A percentile compares a stretch with the other conserved stretches of the same genome.
phyloP scores from a whole-genome alignment of 106 monocot species.

The Dendrobium chrysotoxum region DNA sequence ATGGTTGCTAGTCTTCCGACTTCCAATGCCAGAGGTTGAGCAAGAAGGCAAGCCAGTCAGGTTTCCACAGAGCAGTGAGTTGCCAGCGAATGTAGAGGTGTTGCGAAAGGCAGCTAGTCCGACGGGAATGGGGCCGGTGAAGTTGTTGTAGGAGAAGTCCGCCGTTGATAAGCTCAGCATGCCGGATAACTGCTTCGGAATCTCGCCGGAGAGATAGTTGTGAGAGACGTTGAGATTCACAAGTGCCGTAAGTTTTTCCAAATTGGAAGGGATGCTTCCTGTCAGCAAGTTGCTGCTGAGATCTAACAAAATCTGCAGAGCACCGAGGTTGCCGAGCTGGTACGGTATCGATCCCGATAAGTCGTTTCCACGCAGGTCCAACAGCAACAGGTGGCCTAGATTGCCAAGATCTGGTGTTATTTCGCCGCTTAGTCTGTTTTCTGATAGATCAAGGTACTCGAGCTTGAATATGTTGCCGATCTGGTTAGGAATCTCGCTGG shows the following conservation, averaged over 20 bases:
- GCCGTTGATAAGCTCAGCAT: slow-evolving; percentile 52
- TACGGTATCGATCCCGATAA: slow-evolving; percentile 52
- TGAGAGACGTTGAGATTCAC: slow-evolving; percentile 53
- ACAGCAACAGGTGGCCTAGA: slow-evolving; percentile 50
- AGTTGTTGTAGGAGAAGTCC: slow-evolving; percentile 73
- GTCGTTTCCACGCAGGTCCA: slow-evolving; percentile 67
- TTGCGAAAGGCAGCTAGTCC: slow-evolving; percentile 32
- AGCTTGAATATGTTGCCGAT: slow-evolving; percentile 57
- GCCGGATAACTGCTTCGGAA: slow-evolving; percentile 44
- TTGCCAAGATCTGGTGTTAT: slow-evolving; percentile 52
- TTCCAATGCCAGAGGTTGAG: not conserved
- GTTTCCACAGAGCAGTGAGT: slow-evolving; percentile 65
- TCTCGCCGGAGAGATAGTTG: slow-evolving; percentile 58
- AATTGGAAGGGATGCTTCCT: slow-evolving; percentile 53
- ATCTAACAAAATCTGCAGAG: slow-evolving; percentile 70
- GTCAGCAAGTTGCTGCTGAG: slow-evolving; percentile 68
- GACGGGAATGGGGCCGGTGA: slow-evolving; percentile 47
- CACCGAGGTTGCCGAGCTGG: slow-evolving; percentile 47
- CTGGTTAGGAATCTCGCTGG: slow-evolving; percentile 42
- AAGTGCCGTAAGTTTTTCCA: slow-evolving; percentile 59
- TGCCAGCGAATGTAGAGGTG: slow-evolving; percentile 25
- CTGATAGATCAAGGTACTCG: slow-evolving; percentile 52
- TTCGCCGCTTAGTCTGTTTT: slow-evolving; percentile 57
- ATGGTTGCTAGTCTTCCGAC: slow-evolving; percentile 16
- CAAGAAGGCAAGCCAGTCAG: slow-evolving; percentile 37